phyloP scores from a whole-genome alignment of 208 protist species.

The Crithidia expoeki region DNA sequence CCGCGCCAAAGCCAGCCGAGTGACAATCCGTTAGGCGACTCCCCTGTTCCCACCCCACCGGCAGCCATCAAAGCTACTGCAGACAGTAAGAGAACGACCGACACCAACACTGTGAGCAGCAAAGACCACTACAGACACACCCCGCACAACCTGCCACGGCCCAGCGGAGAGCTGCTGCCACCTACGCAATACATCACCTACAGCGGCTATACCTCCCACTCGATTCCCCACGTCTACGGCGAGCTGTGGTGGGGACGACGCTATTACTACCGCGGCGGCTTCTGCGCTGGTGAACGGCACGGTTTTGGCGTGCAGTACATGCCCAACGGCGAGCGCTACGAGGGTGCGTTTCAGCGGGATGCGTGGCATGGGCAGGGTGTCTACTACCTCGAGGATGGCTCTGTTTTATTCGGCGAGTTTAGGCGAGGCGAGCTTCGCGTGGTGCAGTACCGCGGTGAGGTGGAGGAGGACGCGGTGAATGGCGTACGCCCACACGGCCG shows the following conservation, averaged over 20 bases:
- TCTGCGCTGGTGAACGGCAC: constrained; percentile 57
- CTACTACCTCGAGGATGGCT: constrained; percentile 76
- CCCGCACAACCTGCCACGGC: neutral
- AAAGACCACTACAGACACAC: neutral
- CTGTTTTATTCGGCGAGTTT: constrained; percentile 69
- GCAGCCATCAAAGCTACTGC: neutral
- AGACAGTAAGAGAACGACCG: neutral
- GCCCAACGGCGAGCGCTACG: constrained; percentile 71
- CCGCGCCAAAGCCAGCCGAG: neutral
- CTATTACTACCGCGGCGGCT: constrained; percentile 70
- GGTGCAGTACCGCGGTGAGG: constrained; percentile 77
- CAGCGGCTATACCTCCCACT: constrained; percentile 67
- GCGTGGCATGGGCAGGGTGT: constrained; percentile 62
- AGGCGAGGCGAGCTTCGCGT: constrained; percentile 38
- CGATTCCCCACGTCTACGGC: constrained; percentile 78
- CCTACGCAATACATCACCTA: constrained; percentile 62
- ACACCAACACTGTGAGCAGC: too few relatives aligned
- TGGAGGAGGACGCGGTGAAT: constrained; percentile 37
- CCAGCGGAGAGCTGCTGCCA: constrained; percentile 20
- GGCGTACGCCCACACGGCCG: constrained; percentile 61
- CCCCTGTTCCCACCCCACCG: neutral
- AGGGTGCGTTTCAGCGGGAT: constrained; percentile 62
- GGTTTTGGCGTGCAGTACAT: constrained; percentile 72
- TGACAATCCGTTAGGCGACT: neutral
- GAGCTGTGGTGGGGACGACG: constrained; percentile 76